Percentiles rank a stretch among this genome's conserved stretches.
Conservation (phyloP, 2,329 filamentous ascomycete species). For the Clathrospora elynae region DNA sequence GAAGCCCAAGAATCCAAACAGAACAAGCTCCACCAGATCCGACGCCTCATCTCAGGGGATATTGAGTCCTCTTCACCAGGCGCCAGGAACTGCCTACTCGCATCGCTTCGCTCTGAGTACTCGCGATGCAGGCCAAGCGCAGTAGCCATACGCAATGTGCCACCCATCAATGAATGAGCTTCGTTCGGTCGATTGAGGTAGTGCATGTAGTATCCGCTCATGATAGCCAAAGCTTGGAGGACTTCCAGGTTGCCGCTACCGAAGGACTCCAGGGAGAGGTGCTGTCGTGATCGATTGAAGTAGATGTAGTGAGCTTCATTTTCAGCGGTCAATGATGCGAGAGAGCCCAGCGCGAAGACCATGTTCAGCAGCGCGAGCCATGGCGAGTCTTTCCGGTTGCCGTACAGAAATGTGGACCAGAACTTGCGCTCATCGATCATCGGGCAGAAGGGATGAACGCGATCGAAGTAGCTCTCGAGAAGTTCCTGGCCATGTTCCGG, state of each 20-base stretch:
- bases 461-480: constrained; percentile 76
- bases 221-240: constrained; percentile 71
- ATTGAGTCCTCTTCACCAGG: constrained; percentile 42
- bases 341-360: constrained; percentile 75
- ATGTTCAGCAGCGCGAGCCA: constrained; percentile 78
- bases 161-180: constrained; percentile 73
- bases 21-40: constrained; percentile 54
- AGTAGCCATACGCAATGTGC: constrained; percentile 74
- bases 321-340: constrained; percentile 66
- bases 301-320: constrained; percentile 72
- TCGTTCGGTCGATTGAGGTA: constrained; percentile 79
- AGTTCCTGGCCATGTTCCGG: constrained; percentile 70
- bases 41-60: constrained; percentile 48
- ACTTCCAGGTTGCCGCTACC: constrained; percentile 75
- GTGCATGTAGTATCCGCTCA: constrained; percentile 77
- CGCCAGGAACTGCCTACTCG: constrained; percentile 20
- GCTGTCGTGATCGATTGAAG: constrained; percentile 69
- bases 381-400: constrained; percentile 66
- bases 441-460: constrained; percentile 72
- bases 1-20: constrained; percentile 53
- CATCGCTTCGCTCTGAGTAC: constrained; percentile 49
- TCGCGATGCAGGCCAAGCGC: constrained; percentile 74
- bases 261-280: constrained; percentile 69
- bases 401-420: constrained; percentile 66
- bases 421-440: constrained; percentile 75